A percentile compares a stretch with the other conserved stretches of the same genome.
These are phyloP conservation scores for Choiromyces venosus DNA, from an alignment of 495 filamentous ascomycete genomes.

Conservation along the genomic window DNA sequence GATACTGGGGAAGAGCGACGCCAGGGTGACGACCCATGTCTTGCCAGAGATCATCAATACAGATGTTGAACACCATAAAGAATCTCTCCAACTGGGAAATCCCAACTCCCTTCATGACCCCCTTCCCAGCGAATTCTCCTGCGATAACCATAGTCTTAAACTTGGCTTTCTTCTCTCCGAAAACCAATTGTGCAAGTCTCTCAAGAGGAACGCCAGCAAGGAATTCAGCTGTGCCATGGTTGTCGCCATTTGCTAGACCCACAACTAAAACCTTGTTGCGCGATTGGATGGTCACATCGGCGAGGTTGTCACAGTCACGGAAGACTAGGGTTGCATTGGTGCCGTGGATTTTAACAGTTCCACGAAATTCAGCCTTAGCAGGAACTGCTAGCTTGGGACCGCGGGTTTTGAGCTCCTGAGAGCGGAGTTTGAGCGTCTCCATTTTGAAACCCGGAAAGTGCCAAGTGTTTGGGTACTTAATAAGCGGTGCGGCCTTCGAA, in stretches of 20 bases:
- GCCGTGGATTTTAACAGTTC: conserved; percentile 27
- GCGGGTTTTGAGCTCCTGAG: neutral
- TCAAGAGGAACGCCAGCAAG: conserved; percentile 5
- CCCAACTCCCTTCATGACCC: conserved; percentile 12
- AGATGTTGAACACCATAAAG: conserved; percentile 25
- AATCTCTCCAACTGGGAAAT: conserved; percentile 5
- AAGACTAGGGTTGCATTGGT: conserved; percentile 21
- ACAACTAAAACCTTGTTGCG: conserved; percentile 14
- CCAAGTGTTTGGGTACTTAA: neutral
- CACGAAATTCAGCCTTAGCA: conserved; percentile 8
- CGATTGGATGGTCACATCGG: conserved; percentile 12
- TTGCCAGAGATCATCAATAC: conserved; percentile 21
- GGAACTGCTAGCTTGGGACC: conserved; percentile 3
- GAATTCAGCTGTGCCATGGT: conserved; percentile 13
- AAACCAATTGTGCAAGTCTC: conserved; percentile 1
- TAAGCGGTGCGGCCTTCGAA: neutral
- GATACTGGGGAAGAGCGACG: conserved; percentile 8
- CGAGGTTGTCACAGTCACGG: conserved; percentile 4
- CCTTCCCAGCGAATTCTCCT: conserved; percentile 17
- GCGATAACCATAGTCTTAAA: conserved; percentile 23
- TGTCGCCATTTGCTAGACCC: neutral
- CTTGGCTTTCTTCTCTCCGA: neutral
- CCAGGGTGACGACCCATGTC: conserved; percentile 17
- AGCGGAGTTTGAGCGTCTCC: neutral
- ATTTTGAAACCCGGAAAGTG: neutral